phyloP scores from a whole-genome alignment of 106 monocot genomes.

The Dendrobium catenatum region DNA sequence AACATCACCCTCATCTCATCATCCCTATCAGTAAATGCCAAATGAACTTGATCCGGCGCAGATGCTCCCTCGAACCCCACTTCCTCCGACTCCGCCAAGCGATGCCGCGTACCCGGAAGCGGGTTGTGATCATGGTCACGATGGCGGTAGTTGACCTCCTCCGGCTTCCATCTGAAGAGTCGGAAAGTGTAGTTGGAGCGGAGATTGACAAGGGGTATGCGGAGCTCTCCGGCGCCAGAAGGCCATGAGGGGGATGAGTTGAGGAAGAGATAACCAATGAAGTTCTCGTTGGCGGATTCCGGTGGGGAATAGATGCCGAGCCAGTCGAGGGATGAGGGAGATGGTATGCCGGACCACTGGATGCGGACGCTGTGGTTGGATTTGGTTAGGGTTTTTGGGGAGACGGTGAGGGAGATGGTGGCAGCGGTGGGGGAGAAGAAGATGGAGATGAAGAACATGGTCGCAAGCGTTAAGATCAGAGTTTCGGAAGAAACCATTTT shows the following conservation, averaged over 20 bases:
- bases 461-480: not conserved
- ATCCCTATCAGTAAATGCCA: slow-evolving; percentile 55
- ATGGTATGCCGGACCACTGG: slow-evolving; percentile 59
- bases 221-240: slow-evolving; percentile 54
- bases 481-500: not conserved
- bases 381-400: slow-evolving; percentile 43
- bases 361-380: slow-evolving; percentile 45
- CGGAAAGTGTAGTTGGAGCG: slow-evolving; percentile 72
- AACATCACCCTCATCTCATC: slow-evolving; percentile 96
- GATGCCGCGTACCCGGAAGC: slow-evolving; percentile 50
- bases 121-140: slow-evolving; percentile 89
- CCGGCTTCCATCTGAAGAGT: slow-evolving; percentile 61
- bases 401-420: slow-evolving; percentile 39
- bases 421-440: slow-evolving; percentile 11
- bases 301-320: slow-evolving; percentile 92
- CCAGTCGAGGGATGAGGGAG: slow-evolving; percentile 75
- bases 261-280: slow-evolving; percentile 92
- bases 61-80: slow-evolving; percentile 30
- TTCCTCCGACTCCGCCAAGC: slow-evolving; percentile 46
- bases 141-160: slow-evolving; percentile 43
- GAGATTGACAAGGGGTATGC: slow-evolving; percentile 70
- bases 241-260: slow-evolving; percentile 42
- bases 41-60: slow-evolving; percentile 68
- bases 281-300: slow-evolving; percentile 41
- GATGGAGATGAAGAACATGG: slow-evolving; percentile 12